Conservation (phyloP, 768 basidiomycete species). For the Porphyrellus cyaneotinctus region DNA sequence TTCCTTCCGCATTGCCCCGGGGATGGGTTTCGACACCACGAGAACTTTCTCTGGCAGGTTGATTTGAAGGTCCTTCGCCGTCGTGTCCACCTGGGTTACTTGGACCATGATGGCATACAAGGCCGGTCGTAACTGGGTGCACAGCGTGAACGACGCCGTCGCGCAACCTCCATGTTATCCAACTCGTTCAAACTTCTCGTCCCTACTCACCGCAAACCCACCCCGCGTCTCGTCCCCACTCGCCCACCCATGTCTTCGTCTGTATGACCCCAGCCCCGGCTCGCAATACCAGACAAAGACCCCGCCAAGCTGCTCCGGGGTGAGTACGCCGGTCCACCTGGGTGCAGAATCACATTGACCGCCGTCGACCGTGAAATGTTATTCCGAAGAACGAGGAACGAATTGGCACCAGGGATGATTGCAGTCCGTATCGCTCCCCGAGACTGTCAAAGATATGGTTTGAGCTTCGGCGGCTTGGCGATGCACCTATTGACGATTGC, state of each 20-base stretch:
- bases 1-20: too few species aligned
- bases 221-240: slow-evolving; percentile 49
- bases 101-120: too few species aligned
- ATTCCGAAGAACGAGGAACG: slow-evolving; percentile 79
- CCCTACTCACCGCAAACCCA: slow-evolving; percentile 62
- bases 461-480: slow-evolving; percentile 85
- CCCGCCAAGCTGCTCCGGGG: slow-evolving; percentile 31
- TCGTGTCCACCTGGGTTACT: too few species aligned
- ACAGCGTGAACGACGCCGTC: slow-evolving; percentile 67
- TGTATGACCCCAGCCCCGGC: neutral
- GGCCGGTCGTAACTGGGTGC: too few species aligned
- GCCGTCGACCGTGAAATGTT: slow-evolving; percentile 82
- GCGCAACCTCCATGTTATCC: slow-evolving; percentile 64
- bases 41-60: too few species aligned
- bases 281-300: slow-evolving; percentile 35
- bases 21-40: too few species aligned
- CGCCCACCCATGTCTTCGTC: slow-evolving; percentile 1
- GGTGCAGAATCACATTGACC: slow-evolving; percentile 73
- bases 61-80: too few species aligned
- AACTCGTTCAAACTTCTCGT: slow-evolving; percentile 80
- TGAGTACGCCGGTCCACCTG: slow-evolving; percentile 48
- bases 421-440: slow-evolving; percentile 76
- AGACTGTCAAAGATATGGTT: slow-evolving; percentile 90
- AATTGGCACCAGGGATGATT: slow-evolving; percentile 75
- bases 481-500: slow-evolving; percentile 75